A percentile compares a stretch with the other conserved stretches of the same genome.
Conservation (phyloP, 371 early-diverging fungal genomes). For the Mortierella sp. region DNA sequence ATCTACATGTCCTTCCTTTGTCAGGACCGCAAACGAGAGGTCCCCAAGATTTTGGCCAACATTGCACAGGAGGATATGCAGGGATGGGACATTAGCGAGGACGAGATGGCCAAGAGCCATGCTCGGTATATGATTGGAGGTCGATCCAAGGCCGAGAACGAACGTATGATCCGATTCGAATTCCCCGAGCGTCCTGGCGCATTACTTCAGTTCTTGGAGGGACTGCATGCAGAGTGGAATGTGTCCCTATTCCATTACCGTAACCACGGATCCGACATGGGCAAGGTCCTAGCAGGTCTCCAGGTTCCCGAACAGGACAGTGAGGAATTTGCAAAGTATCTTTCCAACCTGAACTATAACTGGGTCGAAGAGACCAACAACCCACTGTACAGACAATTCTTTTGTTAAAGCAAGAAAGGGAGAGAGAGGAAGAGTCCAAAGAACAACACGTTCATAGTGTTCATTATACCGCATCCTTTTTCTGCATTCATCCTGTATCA, state of each 20-base stretch:
- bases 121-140: constrained; percentile 94
- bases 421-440: neutral
- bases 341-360: constrained; percentile 81
- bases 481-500: neutral
- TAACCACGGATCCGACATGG: constrained; percentile 95
- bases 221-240: constrained; percentile 82
- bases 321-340: constrained; percentile 72
- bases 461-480: no score
- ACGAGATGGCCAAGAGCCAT: constrained; percentile 96
- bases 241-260: constrained; percentile 97
- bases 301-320: constrained; percentile 83
- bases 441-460: no score
- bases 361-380: constrained; percentile 93
- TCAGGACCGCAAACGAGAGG: constrained; percentile 65
- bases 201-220: constrained; percentile 82
- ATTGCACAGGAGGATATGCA: constrained; percentile 72
- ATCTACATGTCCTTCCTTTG: constrained; percentile 92
- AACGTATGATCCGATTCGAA: constrained; percentile 91
- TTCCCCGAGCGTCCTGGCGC: constrained; percentile 98
- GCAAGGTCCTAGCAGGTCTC: constrained; percentile 91
- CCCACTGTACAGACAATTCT: constrained; percentile 83
- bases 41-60: constrained; percentile 68
- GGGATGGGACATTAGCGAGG: constrained; percentile 84
- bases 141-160: constrained; percentile 76
- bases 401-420: constrained; percentile 58